A percentile compares a stretch with the other conserved stretches of the same genome.
These are phyloP conservation scores for Trichoderma aggressivum DNA, from an alignment of 2,329 filamentous ascomycete genomes.

Conservation along the genomic window DNA sequence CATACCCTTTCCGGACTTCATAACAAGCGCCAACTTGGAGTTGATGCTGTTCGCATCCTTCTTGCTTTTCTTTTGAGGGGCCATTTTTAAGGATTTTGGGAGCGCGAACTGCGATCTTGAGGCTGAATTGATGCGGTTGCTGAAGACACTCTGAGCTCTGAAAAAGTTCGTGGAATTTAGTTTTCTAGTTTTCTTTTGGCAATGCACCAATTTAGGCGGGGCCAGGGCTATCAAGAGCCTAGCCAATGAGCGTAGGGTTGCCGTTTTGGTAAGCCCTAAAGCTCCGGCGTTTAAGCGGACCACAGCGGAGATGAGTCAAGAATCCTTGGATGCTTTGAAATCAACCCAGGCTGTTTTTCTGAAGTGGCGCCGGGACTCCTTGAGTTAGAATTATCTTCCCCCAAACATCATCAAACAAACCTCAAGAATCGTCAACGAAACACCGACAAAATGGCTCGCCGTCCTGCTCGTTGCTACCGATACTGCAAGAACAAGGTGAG, in stretches of 20 bases:
- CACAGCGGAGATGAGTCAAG: slow-evolving; percentile 29
- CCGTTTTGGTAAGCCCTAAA: slow-evolving; percentile 36
- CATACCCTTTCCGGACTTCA: slow-evolving; percentile 74
- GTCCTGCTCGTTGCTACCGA: slow-evolving; percentile 98
- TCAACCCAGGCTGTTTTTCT: slow-evolving; percentile 39
- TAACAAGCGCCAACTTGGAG: slow-evolving; percentile 59
- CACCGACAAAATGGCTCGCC: slow-evolving; percentile 93
- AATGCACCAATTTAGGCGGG: slow-evolving; percentile 22
- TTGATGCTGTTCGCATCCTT: slow-evolving; percentile 75
- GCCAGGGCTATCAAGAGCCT: slow-evolving; percentile 21
- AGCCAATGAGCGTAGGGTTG: slow-evolving; percentile 30
- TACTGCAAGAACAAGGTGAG: slow-evolving; percentile 99
- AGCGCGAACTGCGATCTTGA: slow-evolving; percentile 24
- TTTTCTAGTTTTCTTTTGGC: slow-evolving; percentile 22
- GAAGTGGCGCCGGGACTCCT: slow-evolving; percentile 29
- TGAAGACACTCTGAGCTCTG: slow-evolving; percentile 22
- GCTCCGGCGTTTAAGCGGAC: slow-evolving; percentile 38
- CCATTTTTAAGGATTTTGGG: slow-evolving; percentile 56
- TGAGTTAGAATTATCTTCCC: slow-evolving; percentile 30
- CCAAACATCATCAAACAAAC: slow-evolving; percentile 34
- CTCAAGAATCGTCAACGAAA: slow-evolving; percentile 39
- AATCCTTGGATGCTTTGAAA: slow-evolving; percentile 51
- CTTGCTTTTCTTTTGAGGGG: slow-evolving; percentile 73
- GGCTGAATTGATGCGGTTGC: slow-evolving; percentile 33
- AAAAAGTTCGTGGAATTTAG: slow-evolving; percentile 27